Evolutionary conservation across 768 basidiomycete genomes (phyloP), one percentile per base, ranked within the genome.

Genomic region (Amanita pallidorosea): DNA sequence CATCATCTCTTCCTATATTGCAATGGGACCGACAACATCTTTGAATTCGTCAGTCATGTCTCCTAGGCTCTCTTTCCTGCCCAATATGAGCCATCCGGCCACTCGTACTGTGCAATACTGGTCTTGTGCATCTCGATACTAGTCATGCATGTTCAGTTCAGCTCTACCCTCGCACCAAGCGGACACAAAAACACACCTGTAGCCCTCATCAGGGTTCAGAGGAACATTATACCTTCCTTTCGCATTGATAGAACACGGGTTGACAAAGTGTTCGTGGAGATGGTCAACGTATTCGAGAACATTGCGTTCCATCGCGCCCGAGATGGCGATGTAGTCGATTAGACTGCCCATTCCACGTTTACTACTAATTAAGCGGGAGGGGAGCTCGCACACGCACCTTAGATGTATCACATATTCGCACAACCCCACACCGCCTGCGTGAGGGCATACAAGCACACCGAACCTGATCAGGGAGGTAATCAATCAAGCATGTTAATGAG

Each of bases 301-400:
- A 62, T 97, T 96, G 45, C 88, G 79, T 57, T 94, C 91, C 83
- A 94, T 94, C 17, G 83, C 77, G 2, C 92, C 94, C 1, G 92
- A 94, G 49, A 97, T 73, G 54, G 79, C 80, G 57, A 98, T 88
- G 61, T 94, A 97, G 67, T 98, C 94, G 62, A 97, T 96, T 58
- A 96, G 67, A 51, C 85, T 27, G 27, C 7, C 6, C 27, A 7
- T 1, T 5, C 27, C 27, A 5, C 29, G 60, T 12, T 18, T 9
- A 31, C 27, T 27, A 1, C 7, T 27, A 5, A 27, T 31, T 31
- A 11, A 3, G 11, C 31, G 11, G 23, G 31, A 9, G 31, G 31
- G 31, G 31, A 31, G 31, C 11, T 31, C 11, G 11, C 11, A 3
- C 42, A 11, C 54, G 45, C 36, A 43, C 84, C 83, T 84, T 45